phyloP scores from a whole-genome alignment of 805 yeast genomes.

The Yamadazyma laniorum region DNA sequence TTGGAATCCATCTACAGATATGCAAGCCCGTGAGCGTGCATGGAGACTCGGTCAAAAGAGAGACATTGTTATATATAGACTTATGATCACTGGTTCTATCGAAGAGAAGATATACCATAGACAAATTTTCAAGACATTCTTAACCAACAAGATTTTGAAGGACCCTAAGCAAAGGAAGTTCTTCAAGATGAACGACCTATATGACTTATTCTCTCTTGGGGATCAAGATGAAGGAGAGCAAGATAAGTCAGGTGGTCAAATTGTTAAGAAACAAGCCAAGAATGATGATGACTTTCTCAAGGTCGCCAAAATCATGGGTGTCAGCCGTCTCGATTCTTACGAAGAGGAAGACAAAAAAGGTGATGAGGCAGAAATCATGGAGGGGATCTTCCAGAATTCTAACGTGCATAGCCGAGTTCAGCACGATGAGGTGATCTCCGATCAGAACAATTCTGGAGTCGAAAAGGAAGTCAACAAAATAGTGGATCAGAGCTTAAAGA shows the following conservation, averaged over 20 bases:
- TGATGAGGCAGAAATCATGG: slow-evolving; percentile 69
- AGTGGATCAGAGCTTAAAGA: slow-evolving; percentile 52
- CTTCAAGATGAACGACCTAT: slow-evolving; percentile 87
- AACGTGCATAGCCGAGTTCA: slow-evolving; percentile 73
- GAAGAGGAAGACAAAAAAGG: slow-evolving; percentile 41
- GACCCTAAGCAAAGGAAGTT: slow-evolving; percentile 94
- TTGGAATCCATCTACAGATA: slow-evolving; percentile 98
- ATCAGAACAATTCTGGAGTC: slow-evolving; percentile 49
- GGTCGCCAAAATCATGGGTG: slow-evolving; percentile 68
- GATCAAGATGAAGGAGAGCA: slow-evolving; percentile 54
- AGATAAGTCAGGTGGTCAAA: slow-evolving; percentile 26
- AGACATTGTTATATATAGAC: slow-evolving; percentile 85
- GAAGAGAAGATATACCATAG: slow-evolving; percentile 97
- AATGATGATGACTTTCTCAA: slow-evolving; percentile 63
- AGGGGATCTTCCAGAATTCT: slow-evolving; percentile 60
- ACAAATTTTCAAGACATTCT: slow-evolving; percentile 91
- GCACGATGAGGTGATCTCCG: slow-evolving; percentile 74
- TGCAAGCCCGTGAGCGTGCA: slow-evolving; percentile 95
- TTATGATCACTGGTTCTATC: slow-evolving; percentile 92
- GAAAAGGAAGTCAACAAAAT: slow-evolving; percentile 62
- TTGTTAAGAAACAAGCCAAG: slow-evolving; percentile 42
- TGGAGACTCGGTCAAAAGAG: slow-evolving; percentile 96
- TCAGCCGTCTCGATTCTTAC: slow-evolving; percentile 66
- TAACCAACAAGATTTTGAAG: slow-evolving; percentile 88
- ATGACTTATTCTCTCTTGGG: slow-evolving; percentile 84